Percentiles rank a stretch among this genome's conserved stretches.
Evolutionary conservation across 169 alveolate genomes (phyloP).

Genomic region (Eimeria sp.): DNA sequence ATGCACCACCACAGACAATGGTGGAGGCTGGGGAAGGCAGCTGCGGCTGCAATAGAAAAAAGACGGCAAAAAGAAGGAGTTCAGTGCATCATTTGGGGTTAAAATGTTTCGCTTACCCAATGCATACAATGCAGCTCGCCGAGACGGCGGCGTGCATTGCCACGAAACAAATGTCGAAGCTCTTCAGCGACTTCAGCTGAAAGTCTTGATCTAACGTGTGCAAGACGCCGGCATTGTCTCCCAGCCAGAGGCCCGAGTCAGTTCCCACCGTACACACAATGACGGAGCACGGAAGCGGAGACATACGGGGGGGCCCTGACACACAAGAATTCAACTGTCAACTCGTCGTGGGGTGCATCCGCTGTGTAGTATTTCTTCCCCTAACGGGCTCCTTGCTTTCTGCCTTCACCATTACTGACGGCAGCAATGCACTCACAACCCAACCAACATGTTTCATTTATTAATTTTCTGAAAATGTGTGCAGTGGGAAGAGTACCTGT

Average conservation of each 20-base stretch:
- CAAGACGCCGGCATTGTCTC: slow-evolving; percentile 62
- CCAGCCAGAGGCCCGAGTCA: slow-evolving; percentile 60
- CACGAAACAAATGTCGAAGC: slow-evolving; percentile 64
- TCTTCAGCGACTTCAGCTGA: slow-evolving; percentile 47
- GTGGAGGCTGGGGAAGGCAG: background rate
- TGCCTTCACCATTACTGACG: background rate
- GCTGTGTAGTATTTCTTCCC: background rate
- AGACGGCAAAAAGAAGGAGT: background rate
- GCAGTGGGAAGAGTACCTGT: slow-evolving; percentile 7
- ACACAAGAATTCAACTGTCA: background rate
- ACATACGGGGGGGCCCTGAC: slow-evolving; percentile 41
- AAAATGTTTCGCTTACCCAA: slow-evolving; percentile 11
- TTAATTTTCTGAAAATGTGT: too few species aligned
- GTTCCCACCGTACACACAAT: slow-evolving; percentile 76
- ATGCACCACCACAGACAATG: background rate
- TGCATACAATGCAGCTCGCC: slow-evolving; percentile 65
- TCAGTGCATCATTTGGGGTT: background rate
- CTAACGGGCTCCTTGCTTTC: background rate
- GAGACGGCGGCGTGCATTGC: slow-evolving; percentile 60
- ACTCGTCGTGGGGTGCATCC: background rate
- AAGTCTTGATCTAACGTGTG: slow-evolving; percentile 19
- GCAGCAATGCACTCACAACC: background rate
- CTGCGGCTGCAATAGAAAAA: background rate
- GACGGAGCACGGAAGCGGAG: slow-evolving; percentile 52
- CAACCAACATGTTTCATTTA: background rate